A percentile compares a stretch with the other conserved stretches of the same genome.
These are phyloP conservation scores for Canavalia ensiformis DNA, from an alignment of 306 rosid genomes.

Conservation along the genomic window DNA sequence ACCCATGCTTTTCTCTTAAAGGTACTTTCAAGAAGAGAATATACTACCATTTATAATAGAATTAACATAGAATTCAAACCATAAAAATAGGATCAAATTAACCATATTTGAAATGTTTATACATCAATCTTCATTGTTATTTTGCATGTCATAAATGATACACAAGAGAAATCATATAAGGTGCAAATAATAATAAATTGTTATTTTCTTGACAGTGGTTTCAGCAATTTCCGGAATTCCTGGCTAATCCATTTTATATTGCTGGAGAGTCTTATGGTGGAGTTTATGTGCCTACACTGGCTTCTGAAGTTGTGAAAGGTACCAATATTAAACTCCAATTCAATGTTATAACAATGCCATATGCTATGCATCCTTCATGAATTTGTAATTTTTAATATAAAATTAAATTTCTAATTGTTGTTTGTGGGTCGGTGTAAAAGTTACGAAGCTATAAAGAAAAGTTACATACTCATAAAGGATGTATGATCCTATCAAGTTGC, in stretches of 20 bases:
- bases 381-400: background rate
- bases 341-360: background rate
- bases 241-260: conserved; percentile 70
- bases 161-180: background rate
- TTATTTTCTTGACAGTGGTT: conserved; percentile 68
- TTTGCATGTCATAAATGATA: conserved; percentile 1
- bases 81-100: too few species aligned
- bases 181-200: background rate
- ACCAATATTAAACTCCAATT: conserved; percentile 4
- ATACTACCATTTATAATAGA: background rate
- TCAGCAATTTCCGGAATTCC: conserved; percentile 73
- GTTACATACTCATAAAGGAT: background rate
- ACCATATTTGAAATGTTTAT: background rate
- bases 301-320: conserved; percentile 69
- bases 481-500: conserved; percentile 5
- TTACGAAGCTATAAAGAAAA: background rate
- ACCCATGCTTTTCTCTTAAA: conserved; percentile 76
- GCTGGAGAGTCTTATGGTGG: conserved; percentile 90
- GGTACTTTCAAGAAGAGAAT: conserved; percentile 51
- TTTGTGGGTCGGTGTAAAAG: background rate
- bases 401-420: background rate
- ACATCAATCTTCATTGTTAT: conserved; percentile 11
- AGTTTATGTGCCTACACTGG: conserved; percentile 83
- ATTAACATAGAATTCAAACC: background rate
- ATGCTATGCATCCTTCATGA: background rate